Percentiles rank a stretch among this genome's conserved stretches.
Conservation (phyloP, 2,329 filamentous ascomycete species). For the Onygenales sp. region DNA sequence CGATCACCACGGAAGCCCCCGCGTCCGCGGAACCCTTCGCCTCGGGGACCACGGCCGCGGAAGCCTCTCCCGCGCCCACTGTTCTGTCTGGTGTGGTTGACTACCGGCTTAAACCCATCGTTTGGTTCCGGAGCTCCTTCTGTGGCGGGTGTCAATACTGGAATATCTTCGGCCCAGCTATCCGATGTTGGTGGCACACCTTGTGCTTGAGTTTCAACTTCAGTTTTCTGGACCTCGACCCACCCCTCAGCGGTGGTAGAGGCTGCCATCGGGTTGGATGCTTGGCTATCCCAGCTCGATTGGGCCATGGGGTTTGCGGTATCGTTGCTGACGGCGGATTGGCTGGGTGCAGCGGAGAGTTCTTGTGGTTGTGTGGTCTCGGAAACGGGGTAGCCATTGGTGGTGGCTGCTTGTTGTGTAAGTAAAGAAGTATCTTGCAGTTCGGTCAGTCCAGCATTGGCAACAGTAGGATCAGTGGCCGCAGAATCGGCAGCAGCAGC, state of each 20-base stretch:
- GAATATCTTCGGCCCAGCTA: constrained; percentile 76
- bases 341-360: constrained; percentile 22
- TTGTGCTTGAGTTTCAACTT: constrained; percentile 57
- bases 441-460: constrained; percentile 52
- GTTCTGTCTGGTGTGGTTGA: constrained; percentile 25
- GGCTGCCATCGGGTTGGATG: constrained; percentile 35
- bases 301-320: constrained; percentile 40
- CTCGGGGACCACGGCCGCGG: constrained; percentile 22
- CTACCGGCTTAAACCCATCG: constrained; percentile 27
- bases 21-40: constrained; percentile 28
- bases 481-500: constrained; percentile 26
- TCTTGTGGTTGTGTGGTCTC: constrained; percentile 15
- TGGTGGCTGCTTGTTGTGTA: constrained; percentile 45
- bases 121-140: background rate
- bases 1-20: constrained; percentile 20
- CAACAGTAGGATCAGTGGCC: constrained; percentile 49
- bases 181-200: constrained; percentile 1
- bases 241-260: constrained; percentile 54
- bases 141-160: constrained; percentile 36
- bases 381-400: constrained; percentile 31
- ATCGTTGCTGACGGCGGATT: constrained; percentile 31
- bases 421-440: constrained; percentile 42
- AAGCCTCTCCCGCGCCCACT: constrained; percentile 27
- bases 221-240: constrained; percentile 66
- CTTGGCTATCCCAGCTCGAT: constrained; percentile 46